These are phyloP conservation scores for Sphagnum fallax DNA, from an alignment of 228 moss, liverwort and hornwort genomes.

Conservation along the genomic window DNA sequence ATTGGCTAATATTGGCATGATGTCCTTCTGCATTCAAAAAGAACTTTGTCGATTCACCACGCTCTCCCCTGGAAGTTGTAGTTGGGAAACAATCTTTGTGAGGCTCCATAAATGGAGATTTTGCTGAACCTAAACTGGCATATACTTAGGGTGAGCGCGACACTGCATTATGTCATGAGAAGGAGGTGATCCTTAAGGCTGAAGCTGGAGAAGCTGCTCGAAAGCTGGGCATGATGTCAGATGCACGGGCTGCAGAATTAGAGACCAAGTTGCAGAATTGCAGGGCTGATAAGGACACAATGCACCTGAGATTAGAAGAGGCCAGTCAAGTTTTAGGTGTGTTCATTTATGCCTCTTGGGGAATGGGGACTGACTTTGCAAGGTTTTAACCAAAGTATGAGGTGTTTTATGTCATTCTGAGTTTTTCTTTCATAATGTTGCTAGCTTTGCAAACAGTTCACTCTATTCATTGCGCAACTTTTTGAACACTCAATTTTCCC, in stretches of 20 bases:
- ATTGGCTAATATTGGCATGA: too few relatives aligned
- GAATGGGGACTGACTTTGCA: slow-evolving; percentile 3
- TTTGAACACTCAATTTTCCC: neutral
- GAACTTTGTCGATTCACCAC: too few relatives aligned
- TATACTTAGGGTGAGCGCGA: slow-evolving; percentile 58
- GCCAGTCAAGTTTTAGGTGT: slow-evolving; percentile 66
- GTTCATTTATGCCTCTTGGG: slow-evolving; percentile 4
- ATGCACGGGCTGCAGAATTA: slow-evolving; percentile 69
- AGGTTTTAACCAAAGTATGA: neutral
- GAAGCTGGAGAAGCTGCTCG: slow-evolving; percentile 72
- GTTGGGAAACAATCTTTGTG: too few relatives aligned
- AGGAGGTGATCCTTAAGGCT: slow-evolving; percentile 58
- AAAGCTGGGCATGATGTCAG: slow-evolving; percentile 52
- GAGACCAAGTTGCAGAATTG: slow-evolving; percentile 80
- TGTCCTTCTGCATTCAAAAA: too few relatives aligned
- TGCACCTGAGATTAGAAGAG: slow-evolving; percentile 79
- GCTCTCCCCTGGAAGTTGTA: too few relatives aligned
- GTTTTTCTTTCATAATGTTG: neutral
- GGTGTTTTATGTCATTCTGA: too few relatives aligned
- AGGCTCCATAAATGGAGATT: too few relatives aligned
- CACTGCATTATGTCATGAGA: slow-evolving; percentile 48
- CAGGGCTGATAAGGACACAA: slow-evolving; percentile 74
- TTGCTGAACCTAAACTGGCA: too few relatives aligned
- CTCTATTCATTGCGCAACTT: neutral
- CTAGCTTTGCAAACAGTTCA: neutral